A percentile compares a stretch with the other conserved stretches of the same genome.
These are phyloP conservation scores for Falciphora oryzae DNA, from an alignment of 2,329 filamentous ascomycete genomes.

Conservation along the genomic window DNA sequence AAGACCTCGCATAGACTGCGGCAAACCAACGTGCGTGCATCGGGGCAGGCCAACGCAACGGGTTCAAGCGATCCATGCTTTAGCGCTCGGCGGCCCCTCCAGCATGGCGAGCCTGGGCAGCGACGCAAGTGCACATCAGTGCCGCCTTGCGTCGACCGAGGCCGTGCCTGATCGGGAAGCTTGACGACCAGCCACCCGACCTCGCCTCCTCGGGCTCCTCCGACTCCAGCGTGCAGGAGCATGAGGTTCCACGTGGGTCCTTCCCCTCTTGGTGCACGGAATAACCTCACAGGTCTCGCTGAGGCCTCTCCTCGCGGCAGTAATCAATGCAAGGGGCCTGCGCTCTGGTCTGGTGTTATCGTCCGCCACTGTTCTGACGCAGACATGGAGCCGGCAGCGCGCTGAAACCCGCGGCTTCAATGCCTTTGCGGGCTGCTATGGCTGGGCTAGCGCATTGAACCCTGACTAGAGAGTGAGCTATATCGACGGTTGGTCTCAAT, in stretches of 20 bases:
- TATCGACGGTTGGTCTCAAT: background rate
- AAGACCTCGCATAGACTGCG: no score
- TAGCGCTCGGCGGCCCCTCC: background rate
- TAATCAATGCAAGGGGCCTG: background rate
- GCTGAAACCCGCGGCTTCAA: background rate
- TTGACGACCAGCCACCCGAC: background rate
- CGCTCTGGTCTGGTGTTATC: background rate
- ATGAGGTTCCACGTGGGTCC: background rate
- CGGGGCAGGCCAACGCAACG: no score
- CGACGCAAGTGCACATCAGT: no score
- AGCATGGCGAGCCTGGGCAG: background rate
- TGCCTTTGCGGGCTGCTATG: background rate
- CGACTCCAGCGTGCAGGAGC: background rate
- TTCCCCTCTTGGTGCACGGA: background rate
- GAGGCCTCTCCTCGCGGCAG: background rate
- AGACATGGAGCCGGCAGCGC: background rate
- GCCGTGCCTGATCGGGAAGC: background rate
- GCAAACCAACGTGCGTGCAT: no score
- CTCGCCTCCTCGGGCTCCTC: background rate
- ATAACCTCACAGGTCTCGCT: background rate
- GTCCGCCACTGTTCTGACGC: background rate
- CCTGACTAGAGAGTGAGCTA: background rate
- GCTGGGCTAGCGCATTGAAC: background rate
- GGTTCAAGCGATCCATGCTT: background rate
- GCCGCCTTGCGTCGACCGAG: no score